Conservation (phyloP, 768 basidiomycete species). For the Xerocomellus amylosporus region DNA sequence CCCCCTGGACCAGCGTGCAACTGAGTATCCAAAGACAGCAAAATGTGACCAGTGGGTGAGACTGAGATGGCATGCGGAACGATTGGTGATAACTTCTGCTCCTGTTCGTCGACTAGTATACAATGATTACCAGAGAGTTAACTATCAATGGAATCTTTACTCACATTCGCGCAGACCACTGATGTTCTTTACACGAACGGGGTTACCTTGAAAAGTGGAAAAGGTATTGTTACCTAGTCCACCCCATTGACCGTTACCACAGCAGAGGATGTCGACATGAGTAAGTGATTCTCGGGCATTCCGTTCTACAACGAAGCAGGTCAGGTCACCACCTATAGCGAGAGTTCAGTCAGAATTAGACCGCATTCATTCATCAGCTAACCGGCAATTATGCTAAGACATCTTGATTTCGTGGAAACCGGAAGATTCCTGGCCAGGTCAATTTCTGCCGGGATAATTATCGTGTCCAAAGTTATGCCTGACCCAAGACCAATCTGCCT, state of each 20-base stretch:
- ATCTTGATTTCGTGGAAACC: constrained; percentile 51
- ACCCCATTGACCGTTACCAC: constrained; percentile 83
- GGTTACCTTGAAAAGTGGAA: constrained; percentile 68
- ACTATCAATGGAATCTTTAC: constrained; percentile 23
- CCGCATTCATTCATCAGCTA: constrained; percentile 10
- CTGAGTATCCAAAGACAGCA: constrained; percentile 68
- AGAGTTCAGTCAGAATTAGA: background rate
- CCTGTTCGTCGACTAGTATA: constrained; percentile 60
- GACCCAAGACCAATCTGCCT: constrained; percentile 82
- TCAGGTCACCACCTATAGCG: constrained; percentile 64
- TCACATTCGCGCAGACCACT: constrained; percentile 86
- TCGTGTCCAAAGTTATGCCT: constrained; percentile 57
- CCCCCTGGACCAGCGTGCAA: constrained; percentile 46
- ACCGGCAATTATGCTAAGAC: constrained; percentile 67
- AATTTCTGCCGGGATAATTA: constrained; percentile 84
- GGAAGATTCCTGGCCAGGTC: constrained; percentile 62
- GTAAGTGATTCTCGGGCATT: constrained; percentile 32
- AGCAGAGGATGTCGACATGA: constrained; percentile 61
- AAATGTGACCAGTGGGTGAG: constrained; percentile 72
- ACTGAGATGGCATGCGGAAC: constrained; percentile 60
- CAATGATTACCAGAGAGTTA: constrained; percentile 3
- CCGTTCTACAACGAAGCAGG: constrained; percentile 73
- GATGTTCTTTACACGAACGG: constrained; percentile 70
- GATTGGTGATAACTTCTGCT: constrained; percentile 60
- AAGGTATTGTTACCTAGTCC: constrained; percentile 63